phyloP scores from a whole-genome alignment of 164 flowering plant genomes.

The Santalum album region DNA sequence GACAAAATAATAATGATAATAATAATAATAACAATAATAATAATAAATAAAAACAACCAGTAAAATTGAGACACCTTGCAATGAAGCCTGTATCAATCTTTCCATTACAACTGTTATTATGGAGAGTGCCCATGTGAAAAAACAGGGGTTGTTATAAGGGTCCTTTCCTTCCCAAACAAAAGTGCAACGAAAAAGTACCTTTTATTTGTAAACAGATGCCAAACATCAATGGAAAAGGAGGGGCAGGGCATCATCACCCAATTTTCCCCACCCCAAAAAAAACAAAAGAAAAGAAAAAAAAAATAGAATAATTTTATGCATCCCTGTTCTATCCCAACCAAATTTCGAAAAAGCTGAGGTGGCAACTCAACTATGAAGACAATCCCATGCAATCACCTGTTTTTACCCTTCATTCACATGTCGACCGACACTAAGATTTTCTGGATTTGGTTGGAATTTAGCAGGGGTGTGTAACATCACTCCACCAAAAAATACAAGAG shows the following conservation, averaged over 20 bases:
- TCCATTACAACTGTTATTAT: not conserved
- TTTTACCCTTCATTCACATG: too few relatives aligned
- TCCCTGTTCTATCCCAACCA: too few relatives aligned
- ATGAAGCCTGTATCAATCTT: not conserved
- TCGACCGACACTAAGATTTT: too few relatives aligned
- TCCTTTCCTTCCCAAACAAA: not conserved
- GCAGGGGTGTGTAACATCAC: too few relatives aligned
- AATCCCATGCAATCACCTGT: too few relatives aligned
- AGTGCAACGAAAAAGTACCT: not conserved
- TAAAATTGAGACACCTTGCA: not conserved
- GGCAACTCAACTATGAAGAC: too few relatives aligned
- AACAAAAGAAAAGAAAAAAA: not conserved
- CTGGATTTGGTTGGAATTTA: too few relatives aligned
- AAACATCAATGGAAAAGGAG: slow-evolving; percentile 1
- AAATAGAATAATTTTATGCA: not conserved
- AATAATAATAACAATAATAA: too few relatives aligned
- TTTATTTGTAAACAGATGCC: slow-evolving; percentile 14
- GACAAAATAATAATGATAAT: too few relatives aligned
- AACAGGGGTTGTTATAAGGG: not conserved
- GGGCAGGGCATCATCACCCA: not conserved
- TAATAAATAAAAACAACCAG: slow-evolving; percentile 13
- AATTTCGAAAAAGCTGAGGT: too few relatives aligned
- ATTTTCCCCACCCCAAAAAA: not conserved
- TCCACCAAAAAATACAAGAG: too few relatives aligned
- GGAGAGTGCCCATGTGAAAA: not conserved